Conservation (phyloP, 2,329 filamentous ascomycete genomes). For the Malbranchea cinnamomea region DNA sequence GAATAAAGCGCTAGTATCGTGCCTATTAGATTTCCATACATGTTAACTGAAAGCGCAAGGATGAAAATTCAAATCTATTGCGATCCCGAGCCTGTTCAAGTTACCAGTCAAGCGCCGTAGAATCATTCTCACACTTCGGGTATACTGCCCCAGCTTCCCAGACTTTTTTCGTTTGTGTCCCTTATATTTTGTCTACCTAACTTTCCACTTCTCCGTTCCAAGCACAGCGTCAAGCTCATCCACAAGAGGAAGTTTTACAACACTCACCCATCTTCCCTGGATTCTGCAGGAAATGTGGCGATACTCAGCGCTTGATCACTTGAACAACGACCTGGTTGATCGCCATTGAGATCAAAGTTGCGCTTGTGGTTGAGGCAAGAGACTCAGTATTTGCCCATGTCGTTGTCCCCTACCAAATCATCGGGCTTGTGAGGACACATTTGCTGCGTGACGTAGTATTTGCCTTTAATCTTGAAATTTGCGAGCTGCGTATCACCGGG, state of each 20-base stretch:
- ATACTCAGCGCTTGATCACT: constrained; percentile 65
- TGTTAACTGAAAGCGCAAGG: too few species aligned
- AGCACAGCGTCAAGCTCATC: constrained; percentile 66
- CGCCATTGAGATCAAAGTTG: constrained; percentile 62
- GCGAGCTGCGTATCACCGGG: constrained; percentile 80
- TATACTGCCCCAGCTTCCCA: too few species aligned
- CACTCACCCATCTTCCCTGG: constrained; percentile 58
- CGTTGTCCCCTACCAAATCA: constrained; percentile 55
- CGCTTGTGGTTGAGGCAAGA: constrained; percentile 82
- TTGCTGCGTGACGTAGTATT: constrained; percentile 75
- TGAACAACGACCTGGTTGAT: constrained; percentile 52
- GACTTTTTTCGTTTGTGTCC: too few species aligned
- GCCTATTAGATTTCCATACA: too few species aligned
- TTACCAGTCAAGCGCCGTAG: too few species aligned
- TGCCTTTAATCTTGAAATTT: constrained; percentile 66
- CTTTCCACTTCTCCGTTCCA: constrained; percentile 64
- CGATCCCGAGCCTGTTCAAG: too few species aligned
- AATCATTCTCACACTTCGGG: too few species aligned
- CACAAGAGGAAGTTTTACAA: constrained; percentile 64
- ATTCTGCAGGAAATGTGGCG: constrained; percentile 66
- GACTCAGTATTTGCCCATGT: constrained; percentile 57
- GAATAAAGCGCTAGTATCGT: too few species aligned
- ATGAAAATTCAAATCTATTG: too few species aligned
- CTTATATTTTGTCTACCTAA: constrained; percentile 53
- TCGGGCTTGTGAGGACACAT: constrained; percentile 93